Evolutionary conservation across 495 filamentous ascomycete species (phyloP).

Genomic region (Hypoxylon rickii): DNA sequence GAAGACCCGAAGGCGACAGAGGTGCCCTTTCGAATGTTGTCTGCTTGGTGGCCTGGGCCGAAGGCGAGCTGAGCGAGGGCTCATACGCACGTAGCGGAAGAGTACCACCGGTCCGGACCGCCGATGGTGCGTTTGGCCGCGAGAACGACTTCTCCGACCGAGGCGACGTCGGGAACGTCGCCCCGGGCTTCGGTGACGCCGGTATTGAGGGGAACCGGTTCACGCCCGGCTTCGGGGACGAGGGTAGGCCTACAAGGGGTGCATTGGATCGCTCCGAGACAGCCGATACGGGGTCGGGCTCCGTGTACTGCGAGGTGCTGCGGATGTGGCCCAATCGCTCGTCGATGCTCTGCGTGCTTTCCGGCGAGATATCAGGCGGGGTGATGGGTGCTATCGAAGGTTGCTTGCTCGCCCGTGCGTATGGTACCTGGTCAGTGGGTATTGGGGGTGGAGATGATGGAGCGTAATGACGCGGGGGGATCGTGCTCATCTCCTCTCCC

Average conservation of each 20-base stretch:
- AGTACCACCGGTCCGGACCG: slow-evolving; percentile 51
- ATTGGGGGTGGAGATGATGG: slow-evolving; percentile 53
- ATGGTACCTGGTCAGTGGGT: slow-evolving; percentile 49
- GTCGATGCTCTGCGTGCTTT: slow-evolving; percentile 54
- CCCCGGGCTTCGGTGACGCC: slow-evolving; percentile 47
- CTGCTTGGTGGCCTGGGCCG: slow-evolving; percentile 67
- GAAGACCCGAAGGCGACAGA: slow-evolving; percentile 52
- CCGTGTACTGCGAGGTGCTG: slow-evolving; percentile 44
- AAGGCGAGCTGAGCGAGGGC: slow-evolving; percentile 56
- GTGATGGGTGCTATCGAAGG: slow-evolving; percentile 44
- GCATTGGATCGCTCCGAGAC: slow-evolving; percentile 47
- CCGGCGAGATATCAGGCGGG: slow-evolving; percentile 52
- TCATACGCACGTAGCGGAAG: slow-evolving; percentile 69
- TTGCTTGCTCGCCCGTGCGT: slow-evolving; percentile 31
- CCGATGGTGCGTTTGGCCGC: slow-evolving; percentile 43
- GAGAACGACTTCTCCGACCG: slow-evolving; percentile 45
- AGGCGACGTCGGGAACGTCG: slow-evolving; percentile 48
- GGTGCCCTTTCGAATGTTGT: slow-evolving; percentile 74
- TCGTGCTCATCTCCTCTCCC: slow-evolving; percentile 55
- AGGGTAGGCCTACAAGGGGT: slow-evolving; percentile 50
- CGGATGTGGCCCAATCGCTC: slow-evolving; percentile 49
- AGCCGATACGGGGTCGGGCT: slow-evolving; percentile 49
- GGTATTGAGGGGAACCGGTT: slow-evolving; percentile 55
- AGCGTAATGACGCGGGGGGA: slow-evolving; percentile 55
- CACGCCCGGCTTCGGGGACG: slow-evolving; percentile 51